Evolutionary conservation across 1,284 basidiomycete species (phyloP), one percentile per base, ranked within the genome.

Genomic region (Cronartium ribicola): DNA sequence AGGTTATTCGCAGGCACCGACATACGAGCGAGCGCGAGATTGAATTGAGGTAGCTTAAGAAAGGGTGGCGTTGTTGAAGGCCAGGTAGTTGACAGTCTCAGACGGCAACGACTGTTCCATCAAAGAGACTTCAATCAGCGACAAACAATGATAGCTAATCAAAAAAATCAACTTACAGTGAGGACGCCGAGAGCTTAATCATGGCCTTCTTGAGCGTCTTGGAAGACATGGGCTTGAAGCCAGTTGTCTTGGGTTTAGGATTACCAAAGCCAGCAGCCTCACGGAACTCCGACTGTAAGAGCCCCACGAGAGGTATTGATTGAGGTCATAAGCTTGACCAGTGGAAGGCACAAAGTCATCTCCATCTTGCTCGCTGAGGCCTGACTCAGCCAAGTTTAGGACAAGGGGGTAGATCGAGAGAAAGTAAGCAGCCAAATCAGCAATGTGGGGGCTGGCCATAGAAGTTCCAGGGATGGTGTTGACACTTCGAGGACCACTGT

Each of bases 21-120:
- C 14, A 64, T 22, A 7, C 7, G 22, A 51, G 11, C 36, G 22
- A 8, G 36, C 10, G 64, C 20, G 6, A 13, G 22, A 14, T 51
- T 4, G 20, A 20, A 36, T 51, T 14, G 14, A 20, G 14, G 59
- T 17, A 11, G 40, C 40, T 62, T 66, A 70, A 40, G 77, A 66
- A 14, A 75, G 65, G 60, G 89, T 91, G n/a, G 87, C 89, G 78
- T 92, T 92, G 85, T 92, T 93, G 84, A 87, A 92, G 72, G 90
- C 85, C 79, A 92, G 84, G 78, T 88, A 78, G 84, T 93, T 92
- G 75, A 86, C 84, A 1, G 89, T 89, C 36, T 85, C 83, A 4
- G 77, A 76, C 1, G 87, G 87, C 11, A 88, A 79, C 59, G 84
- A 83, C 75, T 77, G 61, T n/a, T 29, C 14, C 10, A 2, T 40